Evolutionary conservation across 805 yeast genomes (phyloP).

Genomic region (Candida hispaniensis): DNA sequence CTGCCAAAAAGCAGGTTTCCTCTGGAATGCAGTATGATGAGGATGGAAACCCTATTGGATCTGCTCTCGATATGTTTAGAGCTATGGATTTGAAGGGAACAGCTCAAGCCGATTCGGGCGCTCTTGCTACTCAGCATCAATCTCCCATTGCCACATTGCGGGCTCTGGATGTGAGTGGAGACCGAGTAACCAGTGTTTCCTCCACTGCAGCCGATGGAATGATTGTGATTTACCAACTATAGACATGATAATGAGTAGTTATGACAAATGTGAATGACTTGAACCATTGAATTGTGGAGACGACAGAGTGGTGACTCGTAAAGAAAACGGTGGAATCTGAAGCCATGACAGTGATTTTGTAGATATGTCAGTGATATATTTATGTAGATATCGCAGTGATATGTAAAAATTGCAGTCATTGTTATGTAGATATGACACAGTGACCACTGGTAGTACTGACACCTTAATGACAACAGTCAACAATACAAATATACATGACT

Average conservation of each 20-base stretch:
- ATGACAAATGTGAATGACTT: neutral
- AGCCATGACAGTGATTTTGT: no score
- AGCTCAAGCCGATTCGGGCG: constrained; percentile 35
- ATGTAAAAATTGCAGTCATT: no score
- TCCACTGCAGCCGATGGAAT: constrained; percentile 87
- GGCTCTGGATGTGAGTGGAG: constrained; percentile 36
- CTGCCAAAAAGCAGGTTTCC: constrained; percentile 35
- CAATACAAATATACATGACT: no score
- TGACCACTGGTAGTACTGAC: no score
- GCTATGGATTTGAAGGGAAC: constrained; percentile 93
- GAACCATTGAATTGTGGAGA: no score
- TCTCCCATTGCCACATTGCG: constrained; percentile 67
- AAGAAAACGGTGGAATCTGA: no score
- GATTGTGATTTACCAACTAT: constrained; percentile 63
- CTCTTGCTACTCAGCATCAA: constrained; percentile 73
- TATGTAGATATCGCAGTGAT: no score
- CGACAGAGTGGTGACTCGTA: no score
- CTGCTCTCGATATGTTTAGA: constrained; percentile 76
- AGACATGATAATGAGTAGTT: constrained; percentile 16
- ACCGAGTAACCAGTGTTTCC: constrained; percentile 47
- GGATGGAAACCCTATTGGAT: constrained; percentile 30
- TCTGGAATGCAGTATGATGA: constrained; percentile 23
- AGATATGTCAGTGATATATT: no score
- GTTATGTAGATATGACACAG: no score
- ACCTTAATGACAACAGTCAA: no score